These are phyloP conservation scores for Scedosporium aurantiacum DNA, from an alignment of 2,329 filamentous ascomycete species.

Conservation along the genomic window DNA sequence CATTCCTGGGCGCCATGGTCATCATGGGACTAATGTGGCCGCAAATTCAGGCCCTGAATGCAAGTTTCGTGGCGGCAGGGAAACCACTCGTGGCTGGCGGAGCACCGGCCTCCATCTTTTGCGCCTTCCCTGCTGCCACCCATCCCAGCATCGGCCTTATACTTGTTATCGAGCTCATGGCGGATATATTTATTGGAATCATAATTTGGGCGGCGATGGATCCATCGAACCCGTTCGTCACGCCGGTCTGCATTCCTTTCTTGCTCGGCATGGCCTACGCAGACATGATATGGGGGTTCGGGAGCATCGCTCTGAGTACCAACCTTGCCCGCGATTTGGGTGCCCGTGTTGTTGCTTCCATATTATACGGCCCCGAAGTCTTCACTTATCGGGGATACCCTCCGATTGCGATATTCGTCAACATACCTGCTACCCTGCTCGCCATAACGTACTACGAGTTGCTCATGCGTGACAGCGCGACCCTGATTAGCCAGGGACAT, in stretches of 20 bases:
- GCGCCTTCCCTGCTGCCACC: conserved; percentile 36
- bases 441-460: conserved; percentile 44
- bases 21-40: conserved; percentile 47
- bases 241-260: conserved; percentile 34
- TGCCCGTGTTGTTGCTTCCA: conserved; percentile 46
- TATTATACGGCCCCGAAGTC: conserved; percentile 27
- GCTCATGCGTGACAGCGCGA: conserved; percentile 40
- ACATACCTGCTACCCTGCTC: conserved; percentile 44
- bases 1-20: conserved; percentile 42
- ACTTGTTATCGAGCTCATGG: conserved; percentile 49
- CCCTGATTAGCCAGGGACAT: conserved; percentile 37
- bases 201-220: conserved; percentile 48
- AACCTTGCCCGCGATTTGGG: conserved; percentile 49
- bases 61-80: conserved; percentile 24
- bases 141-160: conserved; percentile 45
- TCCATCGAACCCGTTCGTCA: conserved; percentile 46
- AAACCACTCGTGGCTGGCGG: conserved; percentile 24
- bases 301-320: conserved; percentile 40
- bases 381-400: conserved; percentile 26
- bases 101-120: conserved; percentile 43
- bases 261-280: conserved; percentile 45
- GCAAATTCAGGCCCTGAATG: conserved; percentile 24
- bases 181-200: conserved; percentile 43
- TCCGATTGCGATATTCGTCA: conserved; percentile 44
- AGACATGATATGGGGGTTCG: conserved; percentile 45